These are phyloP conservation scores for Chlorella ohadii DNA, from an alignment of 139 green algal genomes.

Conservation along the genomic window DNA sequence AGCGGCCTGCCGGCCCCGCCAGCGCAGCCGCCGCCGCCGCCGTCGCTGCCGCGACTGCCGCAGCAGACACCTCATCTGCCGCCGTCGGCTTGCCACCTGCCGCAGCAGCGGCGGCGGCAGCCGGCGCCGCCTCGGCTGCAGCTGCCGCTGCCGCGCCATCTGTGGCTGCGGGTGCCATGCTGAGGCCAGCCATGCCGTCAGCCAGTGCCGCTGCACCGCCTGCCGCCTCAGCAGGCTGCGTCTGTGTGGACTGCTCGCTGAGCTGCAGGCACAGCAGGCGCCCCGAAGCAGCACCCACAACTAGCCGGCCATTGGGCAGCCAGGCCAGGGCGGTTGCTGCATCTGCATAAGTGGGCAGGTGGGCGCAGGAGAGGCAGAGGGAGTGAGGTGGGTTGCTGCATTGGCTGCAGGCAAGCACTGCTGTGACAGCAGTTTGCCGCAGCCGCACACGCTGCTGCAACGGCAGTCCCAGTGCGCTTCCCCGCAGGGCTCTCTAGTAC, in stretches of 20 bases:
- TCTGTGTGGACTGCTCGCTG: not conserved
- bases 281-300: conserved; percentile 43
- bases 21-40: not conserved
- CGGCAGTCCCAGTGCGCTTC: too few relatives aligned
- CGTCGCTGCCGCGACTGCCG: not conserved
- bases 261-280: not conserved
- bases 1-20: not conserved
- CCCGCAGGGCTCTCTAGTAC: too few relatives aligned
- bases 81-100: not conserved
- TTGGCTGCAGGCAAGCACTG: too few relatives aligned
- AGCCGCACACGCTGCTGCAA: too few relatives aligned
- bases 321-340: conserved; percentile 43
- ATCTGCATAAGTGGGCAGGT: not conserved
- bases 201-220: not conserved
- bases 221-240: not conserved
- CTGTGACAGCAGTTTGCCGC: too few relatives aligned
- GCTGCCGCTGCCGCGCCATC: not conserved
- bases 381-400: too few relatives aligned
- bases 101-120: not conserved
- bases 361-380: not conserved
- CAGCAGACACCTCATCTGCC: not conserved
- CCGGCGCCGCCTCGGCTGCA: not conserved
- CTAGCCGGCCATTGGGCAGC: conserved; percentile 41
- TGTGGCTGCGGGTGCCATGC: not conserved
- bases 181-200: not conserved